Evolutionary conservation across 805 yeast genomes (phyloP).

Genomic region (Metschnikowia vanudenii): DNA sequence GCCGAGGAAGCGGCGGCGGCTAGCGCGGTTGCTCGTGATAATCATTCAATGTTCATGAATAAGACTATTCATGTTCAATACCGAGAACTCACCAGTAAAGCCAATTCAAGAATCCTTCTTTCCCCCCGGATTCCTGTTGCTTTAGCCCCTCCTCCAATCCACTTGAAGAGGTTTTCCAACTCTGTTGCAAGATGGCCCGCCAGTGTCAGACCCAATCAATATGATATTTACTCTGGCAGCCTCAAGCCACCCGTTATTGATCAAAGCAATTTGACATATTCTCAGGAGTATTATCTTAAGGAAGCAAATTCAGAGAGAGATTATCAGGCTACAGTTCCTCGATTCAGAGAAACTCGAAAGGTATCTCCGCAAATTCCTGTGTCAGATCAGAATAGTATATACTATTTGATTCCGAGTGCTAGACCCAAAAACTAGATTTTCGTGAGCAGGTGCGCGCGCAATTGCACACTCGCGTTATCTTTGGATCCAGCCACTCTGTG

Average conservation of each 20-base stretch:
- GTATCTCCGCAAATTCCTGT: constrained; percentile 6
- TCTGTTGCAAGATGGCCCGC: constrained; percentile 13
- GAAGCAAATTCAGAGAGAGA: constrained; percentile 11
- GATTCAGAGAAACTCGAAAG: constrained; percentile 12
- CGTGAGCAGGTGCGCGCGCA: constrained; percentile 8
- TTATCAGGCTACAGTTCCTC: constrained; percentile 6
- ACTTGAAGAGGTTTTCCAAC: constrained; percentile 32
- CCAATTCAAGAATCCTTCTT: constrained; percentile 28
- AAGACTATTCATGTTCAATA: constrained; percentile 85
- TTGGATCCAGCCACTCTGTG: not conserved
- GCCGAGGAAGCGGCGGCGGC: constrained; percentile 73
- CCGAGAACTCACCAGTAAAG: constrained; percentile 48
- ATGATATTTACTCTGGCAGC: constrained; percentile 36
- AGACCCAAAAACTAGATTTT: constrained; percentile 8
- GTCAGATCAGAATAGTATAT: constrained; percentile 13
- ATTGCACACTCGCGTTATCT: constrained; percentile 1
- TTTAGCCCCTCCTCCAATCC: constrained; percentile 82
- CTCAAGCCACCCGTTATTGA: constrained; percentile 9
- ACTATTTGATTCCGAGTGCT: constrained; percentile 17
- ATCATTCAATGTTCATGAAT: constrained; percentile 70
- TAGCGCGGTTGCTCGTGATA: constrained; percentile 80
- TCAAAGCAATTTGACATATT: constrained; percentile 9
- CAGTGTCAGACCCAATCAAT: constrained; percentile 8
- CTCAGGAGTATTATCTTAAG: constrained; percentile 13
- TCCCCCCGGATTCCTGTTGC: constrained; percentile 26